These are phyloP conservation scores for Penicillium sp. DNA, from an alignment of 2,329 filamentous ascomycete species.

Conservation along the genomic window DNA sequence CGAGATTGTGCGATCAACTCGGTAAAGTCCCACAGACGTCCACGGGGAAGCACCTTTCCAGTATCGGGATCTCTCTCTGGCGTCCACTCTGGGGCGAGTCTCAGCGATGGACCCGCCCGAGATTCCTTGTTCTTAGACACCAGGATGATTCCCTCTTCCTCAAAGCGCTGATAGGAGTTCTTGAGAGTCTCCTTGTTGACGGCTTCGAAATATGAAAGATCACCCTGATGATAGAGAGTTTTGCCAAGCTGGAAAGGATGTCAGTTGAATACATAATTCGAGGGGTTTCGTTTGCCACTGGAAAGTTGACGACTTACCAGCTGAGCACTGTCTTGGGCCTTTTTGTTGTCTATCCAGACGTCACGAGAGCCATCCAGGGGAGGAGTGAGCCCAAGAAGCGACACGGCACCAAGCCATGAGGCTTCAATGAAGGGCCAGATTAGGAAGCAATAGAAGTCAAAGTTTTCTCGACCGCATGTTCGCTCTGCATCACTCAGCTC, in stretches of 20 bases:
- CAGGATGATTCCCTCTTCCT: constrained; percentile 85
- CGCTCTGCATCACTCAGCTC: constrained; percentile 78
- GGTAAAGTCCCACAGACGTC: constrained; percentile 87
- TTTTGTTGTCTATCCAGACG: constrained; percentile 75
- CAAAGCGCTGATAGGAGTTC: constrained; percentile 84
- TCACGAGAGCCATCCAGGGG: constrained; percentile 62
- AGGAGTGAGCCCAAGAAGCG: constrained; percentile 81
- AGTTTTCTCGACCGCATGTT: constrained; percentile 82
- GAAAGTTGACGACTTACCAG: constrained; percentile 58
- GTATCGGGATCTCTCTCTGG: constrained; percentile 65
- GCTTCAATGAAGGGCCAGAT: constrained; percentile 99
- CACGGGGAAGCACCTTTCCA: constrained; percentile 66
- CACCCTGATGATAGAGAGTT: constrained; percentile 95
- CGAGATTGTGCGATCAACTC: constrained; percentile 81
- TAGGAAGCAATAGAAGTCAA: constrained; percentile 97
- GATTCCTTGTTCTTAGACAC: constrained; percentile 67
- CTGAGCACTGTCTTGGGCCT: constrained; percentile 79
- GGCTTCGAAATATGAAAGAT: constrained; percentile 95
- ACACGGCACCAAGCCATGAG: constrained; percentile 86
- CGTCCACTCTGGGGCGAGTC: constrained; percentile 73
- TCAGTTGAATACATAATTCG: constrained; percentile 7
- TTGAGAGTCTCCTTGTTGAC: constrained; percentile 98
- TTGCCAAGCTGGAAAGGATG: constrained; percentile 71
- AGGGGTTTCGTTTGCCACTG: neutral
- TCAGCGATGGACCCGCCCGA: constrained; percentile 50